phyloP scores from a whole-genome alignment of 345 rosid species.

The Citrus maxima region DNA sequence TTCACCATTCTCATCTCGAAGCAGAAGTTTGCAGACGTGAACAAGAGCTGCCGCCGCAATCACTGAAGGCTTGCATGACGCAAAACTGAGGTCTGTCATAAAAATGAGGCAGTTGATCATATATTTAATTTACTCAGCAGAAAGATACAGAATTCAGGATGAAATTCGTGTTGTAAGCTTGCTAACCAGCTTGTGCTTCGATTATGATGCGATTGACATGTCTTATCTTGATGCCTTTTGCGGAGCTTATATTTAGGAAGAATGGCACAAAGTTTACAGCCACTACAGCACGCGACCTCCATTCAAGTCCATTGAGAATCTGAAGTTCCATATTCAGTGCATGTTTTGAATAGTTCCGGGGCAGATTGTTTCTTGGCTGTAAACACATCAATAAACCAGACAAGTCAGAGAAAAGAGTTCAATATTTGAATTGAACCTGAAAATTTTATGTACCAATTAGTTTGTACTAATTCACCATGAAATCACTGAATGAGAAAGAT shows the following conservation, averaged over 20 bases:
- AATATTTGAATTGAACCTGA: not conserved
- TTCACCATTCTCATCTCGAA: not conserved
- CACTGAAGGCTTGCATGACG: not conserved
- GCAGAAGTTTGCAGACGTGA: not conserved
- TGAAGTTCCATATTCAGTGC: not conserved
- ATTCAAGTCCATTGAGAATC: conserved; percentile 1
- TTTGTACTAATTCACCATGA: not conserved
- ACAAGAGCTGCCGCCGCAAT: conserved; percentile 8
- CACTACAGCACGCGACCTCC: not conserved
- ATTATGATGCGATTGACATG: not conserved
- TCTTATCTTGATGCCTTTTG: not conserved
- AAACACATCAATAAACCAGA: not conserved
- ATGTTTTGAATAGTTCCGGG: not conserved
- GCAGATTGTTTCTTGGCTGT: not conserved
- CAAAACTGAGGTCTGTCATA: not conserved
- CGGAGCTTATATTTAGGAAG: not conserved
- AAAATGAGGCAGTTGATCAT: not conserved
- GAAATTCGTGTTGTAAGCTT: not conserved
- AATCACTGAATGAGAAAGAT: not conserved
- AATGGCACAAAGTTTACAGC: not conserved
- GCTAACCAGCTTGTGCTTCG: not conserved
- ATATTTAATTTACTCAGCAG: too few relatives aligned
- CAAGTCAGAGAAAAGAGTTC: not conserved
- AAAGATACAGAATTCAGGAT: not conserved
- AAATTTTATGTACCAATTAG: not conserved